Percentiles rank a stretch among this genome's conserved stretches.
Evolutionary conservation across 768 basidiomycete genomes (phyloP).

Genomic region (Calocybe gangraenosa): DNA sequence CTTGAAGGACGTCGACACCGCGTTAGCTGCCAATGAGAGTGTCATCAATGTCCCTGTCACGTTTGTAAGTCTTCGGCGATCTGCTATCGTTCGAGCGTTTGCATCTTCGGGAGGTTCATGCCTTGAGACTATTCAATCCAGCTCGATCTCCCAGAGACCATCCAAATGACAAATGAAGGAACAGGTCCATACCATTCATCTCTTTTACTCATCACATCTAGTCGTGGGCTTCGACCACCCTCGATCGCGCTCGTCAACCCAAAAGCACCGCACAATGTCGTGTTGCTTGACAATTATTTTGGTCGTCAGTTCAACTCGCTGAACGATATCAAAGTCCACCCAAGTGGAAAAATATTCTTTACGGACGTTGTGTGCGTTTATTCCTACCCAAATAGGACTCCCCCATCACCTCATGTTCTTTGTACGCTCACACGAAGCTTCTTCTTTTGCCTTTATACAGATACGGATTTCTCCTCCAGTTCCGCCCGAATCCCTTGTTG

Average conservation of each 20-base stretch:
- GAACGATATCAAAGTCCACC: constrained; percentile 75
- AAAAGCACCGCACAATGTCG: constrained; percentile 53
- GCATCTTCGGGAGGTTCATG: not conserved
- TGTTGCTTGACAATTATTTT: constrained; percentile 74
- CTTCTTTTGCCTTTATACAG: constrained; percentile 25
- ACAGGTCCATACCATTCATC: constrained; percentile 58
- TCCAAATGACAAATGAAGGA: constrained; percentile 71
- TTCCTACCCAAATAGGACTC: constrained; percentile 29
- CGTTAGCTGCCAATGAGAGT: constrained; percentile 30
- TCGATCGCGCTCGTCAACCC: constrained; percentile 66
- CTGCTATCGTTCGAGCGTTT: not conserved
- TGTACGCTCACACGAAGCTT: not conserved
- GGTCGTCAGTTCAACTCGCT: constrained; percentile 81
- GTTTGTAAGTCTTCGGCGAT: constrained; percentile 24
- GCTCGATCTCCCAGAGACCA: constrained; percentile 53
- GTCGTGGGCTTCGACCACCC: constrained; percentile 59
- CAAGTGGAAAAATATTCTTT: constrained; percentile 68
- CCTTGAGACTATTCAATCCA: constrained; percentile 19
- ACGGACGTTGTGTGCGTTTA: constrained; percentile 50
- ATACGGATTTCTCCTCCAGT: constrained; percentile 61
- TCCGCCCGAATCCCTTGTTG: constrained; percentile 61
- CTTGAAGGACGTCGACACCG: constrained; percentile 48
- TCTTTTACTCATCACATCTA: constrained; percentile 61
- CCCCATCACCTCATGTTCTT: not conserved
- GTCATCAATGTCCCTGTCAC: constrained; percentile 48